Evolutionary conservation across 1,284 basidiomycete genomes (phyloP), one percentile per base, ranked within the genome.

Genomic region (Ganoderma sinense): DNA sequence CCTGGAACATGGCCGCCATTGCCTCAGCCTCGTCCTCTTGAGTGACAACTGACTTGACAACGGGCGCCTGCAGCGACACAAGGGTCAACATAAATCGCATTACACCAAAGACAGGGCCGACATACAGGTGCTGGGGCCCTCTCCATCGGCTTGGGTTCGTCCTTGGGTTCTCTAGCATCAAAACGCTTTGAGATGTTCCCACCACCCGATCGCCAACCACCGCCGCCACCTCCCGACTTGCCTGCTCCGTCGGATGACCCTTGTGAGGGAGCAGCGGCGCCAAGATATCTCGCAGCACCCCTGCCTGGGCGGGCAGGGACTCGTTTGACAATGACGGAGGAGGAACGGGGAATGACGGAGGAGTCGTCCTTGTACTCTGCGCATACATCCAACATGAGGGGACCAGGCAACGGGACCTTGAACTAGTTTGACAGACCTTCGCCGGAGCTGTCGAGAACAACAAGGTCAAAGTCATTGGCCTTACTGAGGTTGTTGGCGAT

Each of bases 1-100:
- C 93, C 81, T 95, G 92, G 80, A 98, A 97, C 96, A 98, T 97
- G 76, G 96, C 96, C 16, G 94, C 94, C 86, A 98, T 94, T n/a
- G 93, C 93, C 11, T 91, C 92, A 26, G 90, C 91, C 79, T 97
- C 95, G 72, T 96, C 94, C 56, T 88, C 89, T 68, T 89, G 85
- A 1, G 88, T 84, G 36, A 87, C 74, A 3, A 74, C 82, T 33
- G 84, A 82, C 66, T 84, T 83, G 26, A 84, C n/a, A 48, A 23
- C 6, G n/a, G 45, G 45, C 16, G 77, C 45, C 83, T 70, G 14
- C 74, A 63, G 69, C 73, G 48, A 6, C 11, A 59, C 51, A 23
- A 33, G 4, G n/a, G 73, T 73, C 65, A 73, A 62, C 69, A 78
- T 63, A 77, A 75, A 59, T 18, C 20, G 23, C 20, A 16, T 36